These are phyloP conservation scores for Torulaspora gathmanii DNA, from an alignment of 805 yeast species.

Conservation along the genomic window DNA sequence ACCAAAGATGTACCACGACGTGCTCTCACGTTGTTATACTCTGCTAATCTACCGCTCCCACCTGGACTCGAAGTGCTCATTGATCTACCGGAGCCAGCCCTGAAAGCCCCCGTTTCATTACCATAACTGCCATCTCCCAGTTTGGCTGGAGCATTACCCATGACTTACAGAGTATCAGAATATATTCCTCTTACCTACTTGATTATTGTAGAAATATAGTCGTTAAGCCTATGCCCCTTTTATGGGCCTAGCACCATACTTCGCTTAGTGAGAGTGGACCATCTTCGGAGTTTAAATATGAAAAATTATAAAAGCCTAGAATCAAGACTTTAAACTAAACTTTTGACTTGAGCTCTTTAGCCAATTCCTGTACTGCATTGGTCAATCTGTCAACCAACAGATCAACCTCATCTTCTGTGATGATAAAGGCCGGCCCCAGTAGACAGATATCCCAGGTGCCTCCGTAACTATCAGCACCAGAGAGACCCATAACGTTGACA, in stretches of 20 bases:
- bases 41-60: constrained; percentile 7
- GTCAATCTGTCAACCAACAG: constrained; percentile 39
- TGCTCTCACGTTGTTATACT: constrained; percentile 11
- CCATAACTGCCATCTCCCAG: constrained; percentile 33
- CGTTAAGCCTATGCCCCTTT: background rate
- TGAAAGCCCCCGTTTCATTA: constrained; percentile 9
- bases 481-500: constrained; percentile 44
- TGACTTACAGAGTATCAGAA: constrained; percentile 10
- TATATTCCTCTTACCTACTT: background rate
- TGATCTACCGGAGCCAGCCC: constrained; percentile 4
- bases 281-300: background rate
- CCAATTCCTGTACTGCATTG: constrained; percentile 39
- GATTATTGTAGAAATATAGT: background rate
- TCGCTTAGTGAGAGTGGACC: background rate
- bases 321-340: constrained; percentile 2
- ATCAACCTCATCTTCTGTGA: constrained; percentile 42
- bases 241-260: background rate
- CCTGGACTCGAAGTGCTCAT: constrained; percentile 7
- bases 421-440: constrained; percentile 46
- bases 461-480: constrained; percentile 40
- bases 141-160: constrained; percentile 49
- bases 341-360: constrained; percentile 16
- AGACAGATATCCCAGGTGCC: constrained; percentile 43
- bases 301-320: background rate
- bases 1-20: constrained; percentile 30